Evolutionary conservation across 495 filamentous ascomycete species (phyloP), one percentile per base, ranked within the genome.

Genomic region (Xylaria acuta): DNA sequence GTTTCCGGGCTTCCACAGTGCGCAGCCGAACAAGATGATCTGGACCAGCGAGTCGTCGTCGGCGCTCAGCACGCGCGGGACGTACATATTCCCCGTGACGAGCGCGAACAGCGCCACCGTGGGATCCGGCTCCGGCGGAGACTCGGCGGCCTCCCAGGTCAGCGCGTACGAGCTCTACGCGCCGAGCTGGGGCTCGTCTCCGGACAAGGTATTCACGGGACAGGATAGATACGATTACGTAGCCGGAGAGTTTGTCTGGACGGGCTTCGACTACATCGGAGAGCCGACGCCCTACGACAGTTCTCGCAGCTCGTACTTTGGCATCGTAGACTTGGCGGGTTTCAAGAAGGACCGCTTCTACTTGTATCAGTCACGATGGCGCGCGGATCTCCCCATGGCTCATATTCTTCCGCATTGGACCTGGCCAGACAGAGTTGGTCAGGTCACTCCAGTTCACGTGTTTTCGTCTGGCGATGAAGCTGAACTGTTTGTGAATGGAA

Each of bases 361-460:
- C 49, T 69, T 86, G 5, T 87, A 87, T 71, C 84, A 86, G 64
- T 71, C 84, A 9, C 80, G 83, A 2, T 87, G 84, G 85, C 77
- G 79, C 3, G 77, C 85, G 5, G 78, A 81, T 22, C 67, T 84
- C 7, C 71, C 64, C 0, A 78, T 81, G 77, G 85, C 81, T 14
- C 84, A 86, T 53, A 83, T 86, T 34, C 79, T 86, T 20, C 85
- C 85, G 18, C 85, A 87, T 64, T 87, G 85, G 85, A 86, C 77
- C 4, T 87, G 84, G 84, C 83, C 84, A 2, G 78, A 83, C 45
- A 75, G 84, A 2, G 77, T 82, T 5, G 83, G 83, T 0, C 62
- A 82, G 73, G 76, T 83, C 2, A 87, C 85, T n/a, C 85, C 84
- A 0, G 83, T 86, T 2, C 85, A 87, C 71, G 84, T 85, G 0